Percentiles rank a stretch among this genome's conserved stretches.
These are phyloP conservation scores for Galeopsis tetrahit DNA, from an alignment of 257 asterid genomes.

Conservation along the genomic window DNA sequence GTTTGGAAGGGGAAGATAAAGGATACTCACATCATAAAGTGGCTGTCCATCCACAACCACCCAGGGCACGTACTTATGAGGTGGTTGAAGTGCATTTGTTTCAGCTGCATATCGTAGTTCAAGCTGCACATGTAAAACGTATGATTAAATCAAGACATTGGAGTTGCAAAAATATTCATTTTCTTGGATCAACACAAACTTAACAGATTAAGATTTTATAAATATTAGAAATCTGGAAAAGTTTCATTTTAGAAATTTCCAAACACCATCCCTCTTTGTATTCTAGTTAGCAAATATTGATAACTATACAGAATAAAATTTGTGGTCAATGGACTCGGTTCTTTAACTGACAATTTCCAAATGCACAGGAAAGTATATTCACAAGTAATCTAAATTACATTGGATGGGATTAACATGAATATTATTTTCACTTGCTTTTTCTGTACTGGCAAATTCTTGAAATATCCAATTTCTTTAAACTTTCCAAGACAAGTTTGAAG, in stretches of 20 bases:
- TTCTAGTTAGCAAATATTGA: background rate
- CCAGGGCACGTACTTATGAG: constrained; percentile 92
- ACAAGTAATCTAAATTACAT: background rate
- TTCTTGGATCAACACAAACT: background rate
- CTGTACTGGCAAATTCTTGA: background rate
- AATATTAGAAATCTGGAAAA: background rate
- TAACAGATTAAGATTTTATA: background rate
- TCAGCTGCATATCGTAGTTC: constrained; percentile 66
- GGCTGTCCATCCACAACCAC: constrained; percentile 88
- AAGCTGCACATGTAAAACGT: constrained; percentile 58
- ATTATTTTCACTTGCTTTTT: background rate
- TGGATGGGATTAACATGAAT: background rate
- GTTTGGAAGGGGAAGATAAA: constrained; percentile 19
- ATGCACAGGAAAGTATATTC: background rate
- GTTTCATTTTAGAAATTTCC: constrained; percentile 19
- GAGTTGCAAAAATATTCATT: background rate
- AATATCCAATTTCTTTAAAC: background rate
- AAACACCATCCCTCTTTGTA: background rate
- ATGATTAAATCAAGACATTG: background rate
- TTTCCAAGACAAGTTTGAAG: background rate
- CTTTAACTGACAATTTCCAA: background rate
- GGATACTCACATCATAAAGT: constrained; percentile 75
- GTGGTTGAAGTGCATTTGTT: constrained; percentile 83
- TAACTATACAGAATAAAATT: background rate
- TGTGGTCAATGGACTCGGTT: background rate